Conservation (phyloP, 139 green algal genomes). For the Trebouxia sp. region DNA sequence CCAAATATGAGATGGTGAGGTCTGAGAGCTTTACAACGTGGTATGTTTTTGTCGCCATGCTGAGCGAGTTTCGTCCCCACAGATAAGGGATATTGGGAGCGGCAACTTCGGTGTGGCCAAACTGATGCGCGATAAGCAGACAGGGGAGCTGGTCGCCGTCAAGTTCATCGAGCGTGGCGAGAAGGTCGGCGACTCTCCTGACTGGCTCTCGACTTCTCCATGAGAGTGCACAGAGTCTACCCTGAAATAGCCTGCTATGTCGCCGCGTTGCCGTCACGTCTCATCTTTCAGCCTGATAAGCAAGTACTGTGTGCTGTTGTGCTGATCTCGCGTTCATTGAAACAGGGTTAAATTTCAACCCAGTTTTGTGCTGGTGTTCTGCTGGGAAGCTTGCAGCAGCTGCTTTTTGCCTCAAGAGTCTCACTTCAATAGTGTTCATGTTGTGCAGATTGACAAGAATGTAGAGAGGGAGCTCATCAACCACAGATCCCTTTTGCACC, state of each 20-base stretch:
- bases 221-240: not conserved
- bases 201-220: not conserved
- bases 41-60: conserved; percentile 15
- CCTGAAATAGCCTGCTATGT: not conserved
- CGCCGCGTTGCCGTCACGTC: too few species aligned
- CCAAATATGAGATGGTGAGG: conserved; percentile 38
- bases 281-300: too few species aligned
- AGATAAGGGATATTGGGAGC: conserved; percentile 78
- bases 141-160: conserved; percentile 75
- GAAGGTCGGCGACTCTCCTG: conserved; percentile 44
- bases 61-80: conserved; percentile 6
- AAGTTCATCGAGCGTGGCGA: conserved; percentile 83
- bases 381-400: too few species aligned
- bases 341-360: too few species aligned
- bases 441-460: conserved; percentile 96
- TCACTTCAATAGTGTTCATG: too few species aligned
- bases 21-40: too few species aligned
- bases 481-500: conserved; percentile 89
- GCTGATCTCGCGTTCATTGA: too few species aligned
- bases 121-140: conserved; percentile 64
- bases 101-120: conserved; percentile 97
- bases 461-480: conserved; percentile 99
- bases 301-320: too few species aligned
- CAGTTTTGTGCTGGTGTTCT: too few species aligned
- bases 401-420: too few species aligned